These are phyloP conservation scores for Fusarium pininemorale DNA, from an alignment of 2,329 filamentous ascomycete genomes.

Conservation along the genomic window DNA sequence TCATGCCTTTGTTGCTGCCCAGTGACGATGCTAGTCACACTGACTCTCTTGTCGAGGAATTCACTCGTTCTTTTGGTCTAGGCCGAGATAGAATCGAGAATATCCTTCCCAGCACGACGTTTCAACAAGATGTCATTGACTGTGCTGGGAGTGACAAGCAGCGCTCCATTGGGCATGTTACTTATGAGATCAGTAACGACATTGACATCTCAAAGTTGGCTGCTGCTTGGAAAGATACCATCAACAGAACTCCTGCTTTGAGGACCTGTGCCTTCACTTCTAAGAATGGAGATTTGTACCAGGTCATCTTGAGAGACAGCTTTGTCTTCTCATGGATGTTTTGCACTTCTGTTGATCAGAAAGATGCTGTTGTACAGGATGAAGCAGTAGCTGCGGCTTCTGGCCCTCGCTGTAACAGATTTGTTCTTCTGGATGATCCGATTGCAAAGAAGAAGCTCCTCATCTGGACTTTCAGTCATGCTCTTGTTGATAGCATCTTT, in stretches of 20 bases:
- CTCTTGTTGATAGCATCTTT: neutral
- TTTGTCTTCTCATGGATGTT: conserved; percentile 16
- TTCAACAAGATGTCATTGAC: conserved; percentile 5
- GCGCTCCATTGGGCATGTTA: neutral
- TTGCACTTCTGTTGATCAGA: neutral
- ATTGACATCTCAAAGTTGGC: neutral
- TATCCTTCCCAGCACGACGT: neutral
- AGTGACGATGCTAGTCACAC: neutral
- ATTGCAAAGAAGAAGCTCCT: neutral
- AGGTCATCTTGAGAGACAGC: neutral
- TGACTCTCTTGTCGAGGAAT: neutral
- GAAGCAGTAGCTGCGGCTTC: neutral
- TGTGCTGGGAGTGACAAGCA: neutral
- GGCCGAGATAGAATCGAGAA: neutral
- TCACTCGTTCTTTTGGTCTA: neutral
- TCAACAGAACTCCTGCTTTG: neutral
- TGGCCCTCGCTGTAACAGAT: conserved; percentile 8
- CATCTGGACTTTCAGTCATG: conserved; percentile 8
- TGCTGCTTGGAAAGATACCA: conserved; percentile 7
- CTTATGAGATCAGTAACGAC: neutral
- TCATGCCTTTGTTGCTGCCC: neutral
- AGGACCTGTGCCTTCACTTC: neutral
- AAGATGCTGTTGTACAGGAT: neutral
- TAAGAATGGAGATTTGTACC: neutral
- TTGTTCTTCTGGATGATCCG: neutral